Evolutionary conservation across 768 basidiomycete species (phyloP).

Genomic region (Dendrothele bispora): DNA sequence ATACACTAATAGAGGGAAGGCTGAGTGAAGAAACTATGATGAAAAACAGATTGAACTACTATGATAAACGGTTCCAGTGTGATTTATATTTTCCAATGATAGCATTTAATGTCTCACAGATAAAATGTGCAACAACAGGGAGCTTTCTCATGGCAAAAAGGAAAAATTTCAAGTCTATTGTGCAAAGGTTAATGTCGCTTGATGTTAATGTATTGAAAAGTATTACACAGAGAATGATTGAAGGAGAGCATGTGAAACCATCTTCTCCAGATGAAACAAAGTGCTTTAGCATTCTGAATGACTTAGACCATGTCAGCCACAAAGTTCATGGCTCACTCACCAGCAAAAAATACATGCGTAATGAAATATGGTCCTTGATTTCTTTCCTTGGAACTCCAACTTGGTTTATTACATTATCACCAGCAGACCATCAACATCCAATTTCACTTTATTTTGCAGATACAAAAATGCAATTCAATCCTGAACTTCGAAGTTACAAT

Average conservation of each 20-base stretch:
- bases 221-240: neutral
- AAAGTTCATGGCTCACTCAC: neutral
- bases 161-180: neutral
- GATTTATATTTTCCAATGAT: neutral
- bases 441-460: neutral
- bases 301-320: neutral
- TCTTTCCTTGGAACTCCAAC: neutral
- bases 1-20: slow-evolving; percentile 28
- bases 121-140: neutral
- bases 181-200: neutral
- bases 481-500: neutral
- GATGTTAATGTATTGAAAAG: neutral
- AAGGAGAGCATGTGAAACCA: neutral
- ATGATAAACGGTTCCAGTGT: neutral
- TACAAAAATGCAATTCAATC: neutral
- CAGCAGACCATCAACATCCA: neutral
- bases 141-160: neutral
- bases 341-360: neutral
- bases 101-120: neutral
- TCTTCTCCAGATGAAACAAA: neutral
- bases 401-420: neutral
- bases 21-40: too few relatives aligned
- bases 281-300: neutral
- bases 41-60: too few relatives aligned
- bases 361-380: slow-evolving; percentile 4